These are phyloP conservation scores for Diddensiella santjacobensis DNA, from an alignment of 805 yeast species.

Conservation along the genomic window DNA sequence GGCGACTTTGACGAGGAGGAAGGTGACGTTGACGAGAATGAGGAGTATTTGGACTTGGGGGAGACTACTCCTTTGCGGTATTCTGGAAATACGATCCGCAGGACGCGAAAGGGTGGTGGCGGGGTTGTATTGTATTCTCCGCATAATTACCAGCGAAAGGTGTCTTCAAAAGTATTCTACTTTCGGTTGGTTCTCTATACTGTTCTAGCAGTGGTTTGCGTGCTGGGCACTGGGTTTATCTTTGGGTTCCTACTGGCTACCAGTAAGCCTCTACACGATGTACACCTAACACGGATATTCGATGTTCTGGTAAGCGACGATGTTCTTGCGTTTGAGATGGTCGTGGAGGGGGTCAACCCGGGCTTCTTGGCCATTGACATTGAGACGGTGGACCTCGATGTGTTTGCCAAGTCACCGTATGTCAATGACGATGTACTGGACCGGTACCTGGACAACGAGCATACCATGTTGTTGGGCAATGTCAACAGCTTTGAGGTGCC, in stretches of 20 bases:
- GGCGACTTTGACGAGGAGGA: slow-evolving; percentile 41
- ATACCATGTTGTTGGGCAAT: slow-evolving; percentile 75
- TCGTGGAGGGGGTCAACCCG: slow-evolving; percentile 79
- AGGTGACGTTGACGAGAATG: slow-evolving; percentile 41
- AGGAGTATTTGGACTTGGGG: slow-evolving; percentile 26
- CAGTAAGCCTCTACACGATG: slow-evolving; percentile 72
- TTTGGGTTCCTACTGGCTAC: slow-evolving; percentile 84
- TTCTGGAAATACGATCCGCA: slow-evolving; percentile 20
- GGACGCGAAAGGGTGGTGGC: slow-evolving; percentile 16
- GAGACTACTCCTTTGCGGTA: slow-evolving; percentile 35
- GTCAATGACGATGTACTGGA: slow-evolving; percentile 22
- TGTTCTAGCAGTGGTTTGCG: slow-evolving; percentile 26
- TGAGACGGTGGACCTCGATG: slow-evolving; percentile 67
- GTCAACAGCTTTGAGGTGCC: slow-evolving; percentile 66
- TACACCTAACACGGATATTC: slow-evolving; percentile 56
- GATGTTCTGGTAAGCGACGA: slow-evolving; percentile 78
- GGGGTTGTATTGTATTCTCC: slow-evolving; percentile 40
- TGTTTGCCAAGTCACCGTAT: slow-evolving; percentile 52
- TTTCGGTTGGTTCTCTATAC: slow-evolving; percentile 34
- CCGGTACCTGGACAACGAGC: slow-evolving; percentile 31
- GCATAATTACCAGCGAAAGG: slow-evolving; percentile 39
- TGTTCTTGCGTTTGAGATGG: slow-evolving; percentile 75
- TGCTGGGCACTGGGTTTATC: slow-evolving; percentile 57
- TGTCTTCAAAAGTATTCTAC: slow-evolving; percentile 18
- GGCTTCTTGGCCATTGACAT: slow-evolving; percentile 71